Conservation (phyloP, 495 filamentous ascomycete genomes). For the Lasiosphaeriaceae sp. region DNA sequence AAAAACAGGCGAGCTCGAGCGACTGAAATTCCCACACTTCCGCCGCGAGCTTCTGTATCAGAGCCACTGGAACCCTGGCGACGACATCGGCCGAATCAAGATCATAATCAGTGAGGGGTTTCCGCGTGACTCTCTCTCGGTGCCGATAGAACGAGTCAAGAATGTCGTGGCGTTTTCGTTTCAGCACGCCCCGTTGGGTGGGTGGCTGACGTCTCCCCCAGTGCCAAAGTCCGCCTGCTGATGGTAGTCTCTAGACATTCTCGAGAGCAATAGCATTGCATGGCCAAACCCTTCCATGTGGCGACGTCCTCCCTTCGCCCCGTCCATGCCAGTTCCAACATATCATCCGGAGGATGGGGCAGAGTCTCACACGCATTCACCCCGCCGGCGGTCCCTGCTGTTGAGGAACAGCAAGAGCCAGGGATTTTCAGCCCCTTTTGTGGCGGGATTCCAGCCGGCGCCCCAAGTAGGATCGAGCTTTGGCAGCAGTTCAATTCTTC, state of each 20-base stretch:
- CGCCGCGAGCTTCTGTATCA: slow-evolving; percentile 67
- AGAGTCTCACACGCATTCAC: slow-evolving; percentile 43
- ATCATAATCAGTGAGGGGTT: slow-evolving; percentile 77
- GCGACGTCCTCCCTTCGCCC: slow-evolving; percentile 43
- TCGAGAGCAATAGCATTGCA: slow-evolving; percentile 74
- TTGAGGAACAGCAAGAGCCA: slow-evolving; percentile 15
- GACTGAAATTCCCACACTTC: slow-evolving; percentile 69
- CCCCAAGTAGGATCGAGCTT: slow-evolving; percentile 15
- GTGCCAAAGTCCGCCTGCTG: not conserved
- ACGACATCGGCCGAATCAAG: slow-evolving; percentile 69
- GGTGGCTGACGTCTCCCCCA: slow-evolving; percentile 7
- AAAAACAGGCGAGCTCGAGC: slow-evolving; percentile 57
- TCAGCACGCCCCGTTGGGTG: slow-evolving; percentile 79
- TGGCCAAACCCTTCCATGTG: slow-evolving; percentile 80
- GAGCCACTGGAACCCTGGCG: slow-evolving; percentile 67
- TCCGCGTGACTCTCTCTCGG: slow-evolving; percentile 41
- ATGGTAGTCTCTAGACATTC: slow-evolving; percentile 47
- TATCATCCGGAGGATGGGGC: slow-evolving; percentile 37
- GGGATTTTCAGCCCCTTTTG: not conserved
- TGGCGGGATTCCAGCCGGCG: slow-evolving; percentile 8
- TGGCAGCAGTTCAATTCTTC: slow-evolving; percentile 13
- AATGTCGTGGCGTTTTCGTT: slow-evolving; percentile 79
- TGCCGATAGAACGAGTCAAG: slow-evolving; percentile 65
- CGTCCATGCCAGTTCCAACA: slow-evolving; percentile 35
- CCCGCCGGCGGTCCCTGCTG: slow-evolving; percentile 20